These are phyloP conservation scores for Davidsoniella eucalypti DNA, from an alignment of 2,329 filamentous ascomycete species.

Conservation along the genomic window DNA sequence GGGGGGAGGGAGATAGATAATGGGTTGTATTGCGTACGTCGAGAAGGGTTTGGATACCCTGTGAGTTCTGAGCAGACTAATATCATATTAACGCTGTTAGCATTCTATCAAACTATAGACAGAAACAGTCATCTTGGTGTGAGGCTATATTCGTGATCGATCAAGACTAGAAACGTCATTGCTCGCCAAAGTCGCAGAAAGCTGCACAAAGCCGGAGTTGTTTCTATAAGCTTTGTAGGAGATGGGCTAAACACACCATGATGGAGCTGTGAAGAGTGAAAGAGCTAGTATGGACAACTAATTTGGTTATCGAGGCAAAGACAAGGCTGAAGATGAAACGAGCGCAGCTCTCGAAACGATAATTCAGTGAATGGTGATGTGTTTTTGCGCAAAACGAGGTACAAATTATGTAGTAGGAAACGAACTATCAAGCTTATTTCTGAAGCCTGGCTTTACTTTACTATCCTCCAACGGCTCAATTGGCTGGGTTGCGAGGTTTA, in stretches of 20 bases:
- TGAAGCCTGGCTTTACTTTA: no score
- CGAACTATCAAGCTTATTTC: no score
- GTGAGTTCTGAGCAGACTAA: constrained; percentile 94
- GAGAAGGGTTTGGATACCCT: constrained; percentile 95
- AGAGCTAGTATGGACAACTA: no score
- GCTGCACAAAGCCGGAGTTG: background rate
- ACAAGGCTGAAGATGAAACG: no score
- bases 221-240: background rate
- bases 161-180: background rate
- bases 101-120: background rate
- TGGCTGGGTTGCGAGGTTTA: constrained; percentile 1
- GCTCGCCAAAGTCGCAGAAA: background rate
- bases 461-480: no score
- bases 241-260: background rate
- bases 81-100: background rate
- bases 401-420: no score
- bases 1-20: no score
- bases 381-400: no score
- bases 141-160: background rate
- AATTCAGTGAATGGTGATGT: no score
- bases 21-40: constrained; percentile 48
- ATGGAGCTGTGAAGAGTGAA: no score
- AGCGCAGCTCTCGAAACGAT: no score
- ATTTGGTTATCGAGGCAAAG: no score
- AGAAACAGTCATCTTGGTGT: background rate